Conservation (phyloP, 1,139 yeast species). For the Magnusiomyces clavatus region DNA sequence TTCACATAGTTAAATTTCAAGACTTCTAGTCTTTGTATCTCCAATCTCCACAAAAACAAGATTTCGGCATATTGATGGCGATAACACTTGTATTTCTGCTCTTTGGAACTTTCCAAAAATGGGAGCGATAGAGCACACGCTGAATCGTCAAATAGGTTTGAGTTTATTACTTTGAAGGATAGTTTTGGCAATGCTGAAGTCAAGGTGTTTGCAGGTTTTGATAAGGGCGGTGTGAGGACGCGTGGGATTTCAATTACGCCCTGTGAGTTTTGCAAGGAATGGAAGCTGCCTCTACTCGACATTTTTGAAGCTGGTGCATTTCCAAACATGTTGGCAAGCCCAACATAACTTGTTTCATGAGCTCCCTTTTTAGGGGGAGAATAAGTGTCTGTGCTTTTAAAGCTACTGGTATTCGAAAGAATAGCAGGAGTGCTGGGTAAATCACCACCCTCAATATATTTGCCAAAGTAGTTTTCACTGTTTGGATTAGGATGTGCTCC, state of each 20-base stretch:
- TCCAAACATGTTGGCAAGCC: constrained; percentile 6
- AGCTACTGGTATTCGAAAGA: constrained; percentile 6
- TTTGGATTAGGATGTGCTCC: no score
- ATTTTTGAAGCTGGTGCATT: constrained; percentile 15
- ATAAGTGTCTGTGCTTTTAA: constrained; percentile 5
- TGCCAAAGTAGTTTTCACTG: no score
- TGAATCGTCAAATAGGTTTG: constrained; percentile 47
- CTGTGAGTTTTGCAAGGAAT: constrained; percentile 5
- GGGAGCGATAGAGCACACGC: constrained; percentile 25
- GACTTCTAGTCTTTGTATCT: constrained; percentile 67
- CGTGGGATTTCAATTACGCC: no score
- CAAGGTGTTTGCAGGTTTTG: no score
- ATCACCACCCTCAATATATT: no score
- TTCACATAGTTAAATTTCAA: constrained; percentile 54
- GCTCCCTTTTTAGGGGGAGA: constrained; percentile 15
- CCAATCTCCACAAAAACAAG: constrained; percentile 75
- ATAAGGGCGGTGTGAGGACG: no score
- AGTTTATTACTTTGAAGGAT: constrained; percentile 31
- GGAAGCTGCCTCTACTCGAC: constrained; percentile 19
- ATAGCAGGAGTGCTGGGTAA: no score
- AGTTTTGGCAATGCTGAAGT: no score
- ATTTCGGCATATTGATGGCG: constrained; percentile 75
- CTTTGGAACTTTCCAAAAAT: constrained; percentile 43
- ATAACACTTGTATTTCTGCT: constrained; percentile 42
- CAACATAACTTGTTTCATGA: not conserved